Evolutionary conservation across 148 eudicot species (phyloP).

Genomic region (Dianthus caryophyllus): DNA sequence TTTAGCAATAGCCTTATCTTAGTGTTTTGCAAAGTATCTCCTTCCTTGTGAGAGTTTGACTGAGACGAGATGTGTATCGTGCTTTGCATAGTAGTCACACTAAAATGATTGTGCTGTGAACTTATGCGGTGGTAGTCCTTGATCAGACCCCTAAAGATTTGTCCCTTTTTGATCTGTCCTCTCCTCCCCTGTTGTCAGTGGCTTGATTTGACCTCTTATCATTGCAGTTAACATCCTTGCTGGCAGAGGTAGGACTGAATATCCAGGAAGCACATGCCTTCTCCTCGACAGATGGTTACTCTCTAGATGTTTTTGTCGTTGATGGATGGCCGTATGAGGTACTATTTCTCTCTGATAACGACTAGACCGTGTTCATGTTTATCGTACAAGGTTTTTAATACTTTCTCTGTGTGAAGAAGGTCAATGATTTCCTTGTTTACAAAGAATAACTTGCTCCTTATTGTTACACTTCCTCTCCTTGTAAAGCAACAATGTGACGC

Average conservation of each 20-base stretch:
- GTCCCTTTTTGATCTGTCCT: background rate
- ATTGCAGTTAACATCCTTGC: conserved; percentile 68
- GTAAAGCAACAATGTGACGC: no score
- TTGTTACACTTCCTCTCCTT: background rate
- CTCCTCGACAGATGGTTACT: conserved; percentile 73
- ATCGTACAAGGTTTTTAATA: background rate
- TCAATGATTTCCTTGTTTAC: background rate
- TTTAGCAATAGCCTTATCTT: background rate
- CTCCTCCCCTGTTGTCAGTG: conserved; percentile 8
- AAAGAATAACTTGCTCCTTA: background rate
- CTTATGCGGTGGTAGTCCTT: background rate
- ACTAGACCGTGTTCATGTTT: background rate
- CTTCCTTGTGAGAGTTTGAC: no score
- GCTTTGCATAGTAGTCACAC: background rate
- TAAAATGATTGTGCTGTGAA: background rate
- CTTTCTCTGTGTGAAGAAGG: background rate
- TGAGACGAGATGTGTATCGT: background rate
- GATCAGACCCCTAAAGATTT: conserved; percentile 8
- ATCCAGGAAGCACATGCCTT: conserved; percentile 88
- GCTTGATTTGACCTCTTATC: conserved; percentile 10
- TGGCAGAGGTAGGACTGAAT: conserved; percentile 73
- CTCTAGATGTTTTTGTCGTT: conserved; percentile 76
- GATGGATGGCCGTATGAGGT: conserved; percentile 91
- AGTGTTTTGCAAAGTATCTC: background rate
- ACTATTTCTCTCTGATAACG: conserved; percentile 12